Conservation (phyloP, 2,329 filamentous ascomycete species). For the Apiospora marii region DNA sequence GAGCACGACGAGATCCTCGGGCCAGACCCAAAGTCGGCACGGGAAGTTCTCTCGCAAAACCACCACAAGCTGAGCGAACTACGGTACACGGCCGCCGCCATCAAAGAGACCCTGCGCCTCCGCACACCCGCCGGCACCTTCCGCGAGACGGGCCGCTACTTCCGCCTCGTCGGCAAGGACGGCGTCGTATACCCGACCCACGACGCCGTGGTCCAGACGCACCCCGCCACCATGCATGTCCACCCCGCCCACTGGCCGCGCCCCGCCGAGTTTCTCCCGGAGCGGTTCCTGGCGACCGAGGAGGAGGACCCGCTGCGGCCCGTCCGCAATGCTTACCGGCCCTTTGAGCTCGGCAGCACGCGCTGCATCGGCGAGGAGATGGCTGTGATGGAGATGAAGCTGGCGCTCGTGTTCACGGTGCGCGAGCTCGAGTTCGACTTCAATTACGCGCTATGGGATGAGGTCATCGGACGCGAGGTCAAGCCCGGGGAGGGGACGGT, state of each 20-base stretch:
- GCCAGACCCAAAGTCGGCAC: conserved; percentile 44
- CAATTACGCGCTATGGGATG: neutral
- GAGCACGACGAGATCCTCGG: conserved; percentile 52
- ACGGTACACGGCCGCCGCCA: conserved; percentile 57
- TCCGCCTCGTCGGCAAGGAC: conserved; percentile 47
- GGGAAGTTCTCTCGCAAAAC: conserved; percentile 47
- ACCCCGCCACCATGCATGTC: conserved; percentile 39
- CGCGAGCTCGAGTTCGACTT: conserved; percentile 33
- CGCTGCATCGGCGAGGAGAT: conserved; percentile 47
- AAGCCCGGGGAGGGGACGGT: neutral
- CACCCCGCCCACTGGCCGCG: conserved; percentile 47
- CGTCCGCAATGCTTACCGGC: conserved; percentile 40
- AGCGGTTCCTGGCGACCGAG: conserved; percentile 48
- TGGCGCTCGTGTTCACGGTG: conserved; percentile 37
- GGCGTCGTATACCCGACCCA: conserved; percentile 48
- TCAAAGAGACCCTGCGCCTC: conserved; percentile 61
- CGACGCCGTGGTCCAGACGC: conserved; percentile 34
- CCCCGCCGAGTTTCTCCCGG: conserved; percentile 49
- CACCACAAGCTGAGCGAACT: conserved; percentile 56
- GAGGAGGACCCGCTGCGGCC: conserved; percentile 34
- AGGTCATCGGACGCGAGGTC: neutral
- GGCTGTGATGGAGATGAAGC: conserved; percentile 44
- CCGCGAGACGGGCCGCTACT: conserved; percentile 41
- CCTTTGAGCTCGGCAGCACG: conserved; percentile 48
- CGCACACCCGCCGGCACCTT: conserved; percentile 55